Evolutionary conservation across 2,329 filamentous ascomycete genomes (phyloP), one percentile per base, ranked within the genome.

Genomic region (Beauveria scarabaeidicola): DNA sequence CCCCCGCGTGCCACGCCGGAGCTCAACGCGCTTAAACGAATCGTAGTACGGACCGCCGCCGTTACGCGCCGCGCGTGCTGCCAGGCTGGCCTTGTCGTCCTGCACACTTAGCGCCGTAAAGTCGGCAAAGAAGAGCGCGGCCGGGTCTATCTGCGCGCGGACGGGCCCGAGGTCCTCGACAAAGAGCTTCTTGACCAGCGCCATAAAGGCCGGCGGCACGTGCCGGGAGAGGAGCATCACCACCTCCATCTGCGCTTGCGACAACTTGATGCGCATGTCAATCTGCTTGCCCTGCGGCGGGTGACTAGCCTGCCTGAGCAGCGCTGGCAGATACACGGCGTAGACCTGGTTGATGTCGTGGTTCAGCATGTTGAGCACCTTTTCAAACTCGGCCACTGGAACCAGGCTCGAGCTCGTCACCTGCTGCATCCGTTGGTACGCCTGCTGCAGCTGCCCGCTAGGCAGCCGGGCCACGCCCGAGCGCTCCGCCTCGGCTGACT

Each of bases 61-160:
- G 1, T 73, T 72, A 41, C 66, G 72, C 2, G 69, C 69, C 61
- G 69, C 72, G 60, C 73, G 72, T 21, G 68, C 66, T 3, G 69
- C 71, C 13, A 82, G 68, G 5, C 79, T 81, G 19, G 75, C 74
- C 15, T 73, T 72, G 61, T 86, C 83, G 57, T 86, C 80, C 10
- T 81, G 79, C 15, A 90, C 76, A 5, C 88, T 87, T 11, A 94
- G 77, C 69, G 89, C 81, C 52, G 78, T 78, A 59, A 86, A 90
- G 68, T 94, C 84, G 52, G 83, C 82, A 72, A 91, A 88, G 73
- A 89, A 89, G 52, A 96, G 77, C 62, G 80, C 80, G 10, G 86
- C 81, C 29, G 84, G 80, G 64, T 94, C 84, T 11, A 86, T 79
- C 58, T 81, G 77, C 5, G 76, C 75, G 44, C 81, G 78, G 58